Evolutionary conservation across 306 rosid species (phyloP).

Genomic region (Prunus padus): DNA sequence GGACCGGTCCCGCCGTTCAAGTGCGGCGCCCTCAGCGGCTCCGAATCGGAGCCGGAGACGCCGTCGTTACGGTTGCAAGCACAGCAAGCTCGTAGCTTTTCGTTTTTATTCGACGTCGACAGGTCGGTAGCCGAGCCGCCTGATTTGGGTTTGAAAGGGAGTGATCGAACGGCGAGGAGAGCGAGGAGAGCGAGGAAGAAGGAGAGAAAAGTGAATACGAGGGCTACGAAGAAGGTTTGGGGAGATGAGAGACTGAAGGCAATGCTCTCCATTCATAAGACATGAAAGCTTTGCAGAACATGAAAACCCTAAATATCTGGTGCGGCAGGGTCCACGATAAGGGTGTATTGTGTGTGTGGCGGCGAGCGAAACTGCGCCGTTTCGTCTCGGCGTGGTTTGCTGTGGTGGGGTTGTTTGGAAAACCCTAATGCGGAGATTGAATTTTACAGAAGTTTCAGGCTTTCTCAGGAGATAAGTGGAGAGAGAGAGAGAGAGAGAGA

Average conservation of each 20-base stretch:
- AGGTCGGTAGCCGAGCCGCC: slow-evolving; percentile 12
- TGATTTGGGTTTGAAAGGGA: slow-evolving; percentile 26
- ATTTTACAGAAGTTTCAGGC: background rate
- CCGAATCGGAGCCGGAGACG: slow-evolving; percentile 33
- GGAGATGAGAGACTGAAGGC: slow-evolving; percentile 37
- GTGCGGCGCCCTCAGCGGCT: slow-evolving; percentile 36
- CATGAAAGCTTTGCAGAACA: slow-evolving; percentile 76
- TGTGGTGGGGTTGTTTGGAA: background rate
- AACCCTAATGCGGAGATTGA: background rate
- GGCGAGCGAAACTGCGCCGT: background rate
- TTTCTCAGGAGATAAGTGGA: background rate
- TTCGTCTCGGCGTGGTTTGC: background rate
- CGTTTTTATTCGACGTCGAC: background rate
- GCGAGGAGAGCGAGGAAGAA: slow-evolving; percentile 51
- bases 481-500: background rate
- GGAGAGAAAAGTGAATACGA: slow-evolving; percentile 56
- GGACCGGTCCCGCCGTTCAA: slow-evolving; percentile 56
- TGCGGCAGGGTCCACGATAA: slow-evolving; percentile 2
- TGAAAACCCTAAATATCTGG: slow-evolving; percentile 56
- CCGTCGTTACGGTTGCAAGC: slow-evolving; percentile 39
- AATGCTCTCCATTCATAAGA: slow-evolving; percentile 84
- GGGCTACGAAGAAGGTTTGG: slow-evolving; percentile 55
- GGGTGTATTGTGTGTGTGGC: background rate
- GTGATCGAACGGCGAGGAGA: slow-evolving; percentile 53
- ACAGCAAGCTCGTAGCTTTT: slow-evolving; percentile 38